Base-by-base conservation (phyloP, 1,284 basidiomycete genomes). In the Rhodofomes roseus region DNA sequence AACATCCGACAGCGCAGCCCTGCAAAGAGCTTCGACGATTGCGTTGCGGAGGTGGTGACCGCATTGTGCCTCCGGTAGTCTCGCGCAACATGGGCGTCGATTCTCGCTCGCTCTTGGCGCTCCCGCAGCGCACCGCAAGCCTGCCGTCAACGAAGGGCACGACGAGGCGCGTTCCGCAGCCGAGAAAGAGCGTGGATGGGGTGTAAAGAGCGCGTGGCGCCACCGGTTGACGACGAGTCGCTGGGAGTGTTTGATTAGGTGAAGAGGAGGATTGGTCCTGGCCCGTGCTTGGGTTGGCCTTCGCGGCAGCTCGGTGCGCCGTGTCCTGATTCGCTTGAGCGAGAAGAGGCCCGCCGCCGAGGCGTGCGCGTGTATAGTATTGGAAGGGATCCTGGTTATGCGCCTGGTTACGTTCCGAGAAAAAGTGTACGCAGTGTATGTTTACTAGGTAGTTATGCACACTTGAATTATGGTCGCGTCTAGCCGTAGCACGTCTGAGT, bases 191-290 rank as follows among this genome's bases (percentile, higher is more conserved):
- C 9, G 54, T 31, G 40, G 59, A 54, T 56, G 60, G 63, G 61
- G 65, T 63, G 48, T 65, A 34, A 68, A 68, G 67, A 68, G 67
- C 67, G 67, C 65, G 14, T 56, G 34, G 65, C 67, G 67, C 67
- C 67, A 68, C 64, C 63, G 64, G 65, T n/a, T 51, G 58, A 53
- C 27, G 34, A 22, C 12, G 31, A 34, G 55, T 53, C 54, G 43
- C 50, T 18, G 59, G 48, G 16, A 31, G 16, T 12, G 37, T 39
- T 39, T 39, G 37, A 18, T 16, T n/a, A 20, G 31, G 25, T 7
- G 22, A 25, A 36, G 40, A 46, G 50, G 51, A 29, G 22, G 41
- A 58, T 46, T 23, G 37, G 50, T 23, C n/a, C 18, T 1, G 34
- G 34, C 12, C 34, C 34, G 34, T 36, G 14, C 37, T 39, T 39